Evolutionary conservation across 192 early-diverging fungal genomes (phyloP), one percentile per base, ranked within the genome.

Genomic region (Rhizoclosmatium globosum): DNA sequence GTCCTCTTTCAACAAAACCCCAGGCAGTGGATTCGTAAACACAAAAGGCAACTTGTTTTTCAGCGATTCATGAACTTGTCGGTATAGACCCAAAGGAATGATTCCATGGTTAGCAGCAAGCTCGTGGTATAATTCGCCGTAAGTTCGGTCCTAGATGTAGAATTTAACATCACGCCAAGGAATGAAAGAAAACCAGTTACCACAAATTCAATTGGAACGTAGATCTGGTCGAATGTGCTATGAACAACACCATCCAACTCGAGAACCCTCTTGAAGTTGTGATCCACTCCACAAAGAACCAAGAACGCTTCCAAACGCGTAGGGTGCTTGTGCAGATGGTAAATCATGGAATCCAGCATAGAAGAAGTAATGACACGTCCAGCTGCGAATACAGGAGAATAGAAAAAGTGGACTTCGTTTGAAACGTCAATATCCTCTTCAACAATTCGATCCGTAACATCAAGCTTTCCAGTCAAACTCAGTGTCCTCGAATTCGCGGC

Each of bases 1-100:
- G 44, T 80, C 82, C 6, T 62, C 61, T 48, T 80, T 85, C 69
- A 92, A 47, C 2, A 91, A 44, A 9, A 92, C 76, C 4, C 83
- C 85, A 47, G 88, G 83, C 23, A 89, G 79, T 17, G 92, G 92
- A 71, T 93, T 93, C 0, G 88, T 89, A 80, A 89, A 89, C 31
- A 93, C 89, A 84, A 92, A 93, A 0, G 92, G 89, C 17, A 89
- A 59, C 42, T 81, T 82, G 81, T 93, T 92, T 17, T 87, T 86
- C 47, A 83, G 61, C 3, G 42, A 47, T 43, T 31, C n/a, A 31
- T 77, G 68, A 2, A 64, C 66, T 0, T 38, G 43, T 38, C 84
- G 75, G 17, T 83, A 79, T 38, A 85, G 53, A 1, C 91, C 91
- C 64, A 93, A 46, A 1, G 91, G 79, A 21, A 93, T 60, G 3